A percentile compares a stretch with the other conserved stretches of the same genome.
Conservation (phyloP, 106 monocot genomes). For the Allium cepa region DNA sequence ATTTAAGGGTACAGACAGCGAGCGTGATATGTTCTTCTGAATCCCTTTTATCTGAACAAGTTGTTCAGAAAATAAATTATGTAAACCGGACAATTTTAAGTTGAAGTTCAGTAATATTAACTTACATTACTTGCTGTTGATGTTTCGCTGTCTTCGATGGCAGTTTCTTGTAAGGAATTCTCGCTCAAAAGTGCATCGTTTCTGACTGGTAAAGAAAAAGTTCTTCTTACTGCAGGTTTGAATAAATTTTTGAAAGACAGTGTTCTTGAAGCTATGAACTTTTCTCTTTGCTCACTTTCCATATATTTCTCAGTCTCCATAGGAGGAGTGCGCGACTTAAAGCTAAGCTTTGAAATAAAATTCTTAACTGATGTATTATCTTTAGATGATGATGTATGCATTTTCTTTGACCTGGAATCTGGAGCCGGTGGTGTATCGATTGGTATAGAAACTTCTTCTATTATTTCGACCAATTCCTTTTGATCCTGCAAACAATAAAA, state of each 20-base stretch:
- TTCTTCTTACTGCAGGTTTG: constrained; percentile 9
- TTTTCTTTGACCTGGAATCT: constrained; percentile 7
- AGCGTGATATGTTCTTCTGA: constrained; percentile 22
- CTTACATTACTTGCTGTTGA: not conserved
- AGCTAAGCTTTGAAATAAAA: constrained; percentile 7
- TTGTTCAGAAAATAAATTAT: not conserved
- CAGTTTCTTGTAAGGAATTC: not conserved
- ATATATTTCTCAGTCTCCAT: constrained; percentile 1
- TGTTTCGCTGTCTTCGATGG: not conserved
- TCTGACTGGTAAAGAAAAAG: constrained; percentile 4
- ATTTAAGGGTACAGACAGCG: constrained; percentile 30
- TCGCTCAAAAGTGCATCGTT: not conserved
- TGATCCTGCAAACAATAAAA: constrained; percentile 5
- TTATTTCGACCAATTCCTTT: not conserved
- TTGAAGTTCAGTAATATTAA: not conserved
- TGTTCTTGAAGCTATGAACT: not conserved
- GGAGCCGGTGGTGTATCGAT: constrained; percentile 5
- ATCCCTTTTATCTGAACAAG: constrained; percentile 19
- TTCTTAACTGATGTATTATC: constrained; percentile 7
- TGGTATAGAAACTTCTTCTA: constrained; percentile 9
- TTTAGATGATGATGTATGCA: constrained; percentile 12
- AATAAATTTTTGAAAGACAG: constrained; percentile 9
- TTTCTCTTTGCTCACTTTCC: not conserved
- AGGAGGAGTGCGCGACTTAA: constrained; percentile 1
- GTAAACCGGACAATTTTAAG: not conserved